These are phyloP conservation scores for Hypoxylon sp. DNA, from an alignment of 2,329 filamentous ascomycete genomes.

Conservation along the genomic window DNA sequence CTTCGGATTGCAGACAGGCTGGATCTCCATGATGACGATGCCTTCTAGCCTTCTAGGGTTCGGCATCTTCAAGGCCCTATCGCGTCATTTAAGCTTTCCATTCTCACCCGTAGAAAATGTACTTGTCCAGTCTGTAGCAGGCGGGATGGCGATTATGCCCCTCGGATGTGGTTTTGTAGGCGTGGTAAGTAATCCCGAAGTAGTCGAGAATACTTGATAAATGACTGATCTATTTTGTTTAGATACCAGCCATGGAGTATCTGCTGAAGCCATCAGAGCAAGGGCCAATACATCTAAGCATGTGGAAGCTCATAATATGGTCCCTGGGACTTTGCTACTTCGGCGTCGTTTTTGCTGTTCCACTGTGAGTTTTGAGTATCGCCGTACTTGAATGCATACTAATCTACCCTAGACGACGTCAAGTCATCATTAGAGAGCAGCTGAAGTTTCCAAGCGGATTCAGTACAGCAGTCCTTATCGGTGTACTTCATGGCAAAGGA, in stretches of 20 bases:
- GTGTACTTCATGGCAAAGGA: conserved; percentile 81
- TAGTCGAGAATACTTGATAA: not conserved
- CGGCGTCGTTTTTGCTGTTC: conserved; percentile 95
- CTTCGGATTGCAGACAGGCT: conserved; percentile 91
- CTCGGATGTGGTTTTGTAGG: conserved; percentile 95
- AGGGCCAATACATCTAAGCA: conserved; percentile 78
- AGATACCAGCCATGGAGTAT: conserved; percentile 91
- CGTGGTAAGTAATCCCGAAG: conserved; percentile 65
- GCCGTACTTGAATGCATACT: conserved; percentile 6
- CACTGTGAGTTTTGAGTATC: conserved; percentile 65
- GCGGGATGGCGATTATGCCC: conserved; percentile 96
- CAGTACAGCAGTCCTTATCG: conserved; percentile 93
- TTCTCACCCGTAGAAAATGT: conserved; percentile 98
- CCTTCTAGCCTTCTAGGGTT: conserved; percentile 94
- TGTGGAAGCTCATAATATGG: conserved; percentile 88
- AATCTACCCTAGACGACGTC: conserved; percentile 68
- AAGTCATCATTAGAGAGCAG: conserved; percentile 94
- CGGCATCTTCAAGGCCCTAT: conserved; percentile 87
- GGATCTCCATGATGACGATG: conserved; percentile 91
- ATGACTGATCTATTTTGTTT: conserved; percentile 16
- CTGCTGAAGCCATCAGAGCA: conserved; percentile 82
- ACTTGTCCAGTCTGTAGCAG: conserved; percentile 93
- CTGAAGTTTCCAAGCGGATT: conserved; percentile 96
- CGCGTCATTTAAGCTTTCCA: conserved; percentile 78
- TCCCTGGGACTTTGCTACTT: conserved; percentile 95